Evolutionary conservation across 1,284 basidiomycete species (phyloP).

Genomic region (Bondarzewia mesenterica): DNA sequence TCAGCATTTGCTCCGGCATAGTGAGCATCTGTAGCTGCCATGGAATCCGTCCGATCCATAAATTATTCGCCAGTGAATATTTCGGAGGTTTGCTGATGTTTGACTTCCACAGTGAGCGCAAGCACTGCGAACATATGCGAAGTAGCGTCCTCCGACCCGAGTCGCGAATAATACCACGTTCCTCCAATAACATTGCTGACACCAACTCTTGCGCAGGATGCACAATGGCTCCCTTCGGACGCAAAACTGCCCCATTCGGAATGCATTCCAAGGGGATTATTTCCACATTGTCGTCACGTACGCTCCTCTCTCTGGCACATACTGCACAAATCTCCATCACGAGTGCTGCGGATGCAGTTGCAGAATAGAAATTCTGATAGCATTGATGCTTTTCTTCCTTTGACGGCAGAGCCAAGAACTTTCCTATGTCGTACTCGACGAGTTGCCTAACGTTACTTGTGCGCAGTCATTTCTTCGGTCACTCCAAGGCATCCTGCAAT

Average conservation of each 20-base stretch:
- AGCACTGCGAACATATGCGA: constrained; percentile 7
- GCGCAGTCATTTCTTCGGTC: too few relatives aligned
- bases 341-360: background rate
- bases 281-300: background rate
- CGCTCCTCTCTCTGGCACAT: background rate
- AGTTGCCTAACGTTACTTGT: too few relatives aligned
- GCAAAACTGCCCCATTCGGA: background rate
- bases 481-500: too few relatives aligned
- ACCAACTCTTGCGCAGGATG: background rate
- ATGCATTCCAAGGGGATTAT: background rate
- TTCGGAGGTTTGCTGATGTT: constrained; percentile 11
- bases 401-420: background rate
- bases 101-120: background rate
- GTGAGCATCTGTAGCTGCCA: constrained; percentile 15
- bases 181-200: background rate
- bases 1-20: constrained; percentile 20
- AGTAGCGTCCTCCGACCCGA: background rate
- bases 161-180: background rate
- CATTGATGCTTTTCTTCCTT: background rate
- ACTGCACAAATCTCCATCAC: background rate
- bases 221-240: background rate
- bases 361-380: background rate
- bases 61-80: constrained; percentile 18
- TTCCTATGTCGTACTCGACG: background rate
- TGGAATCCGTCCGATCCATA: constrained; percentile 22